Percentiles rank a stretch among this genome's conserved stretches.
These are phyloP conservation scores for Kluyveromyces aestuarii DNA, from an alignment of 805 yeast genomes.

Conservation along the genomic window DNA sequence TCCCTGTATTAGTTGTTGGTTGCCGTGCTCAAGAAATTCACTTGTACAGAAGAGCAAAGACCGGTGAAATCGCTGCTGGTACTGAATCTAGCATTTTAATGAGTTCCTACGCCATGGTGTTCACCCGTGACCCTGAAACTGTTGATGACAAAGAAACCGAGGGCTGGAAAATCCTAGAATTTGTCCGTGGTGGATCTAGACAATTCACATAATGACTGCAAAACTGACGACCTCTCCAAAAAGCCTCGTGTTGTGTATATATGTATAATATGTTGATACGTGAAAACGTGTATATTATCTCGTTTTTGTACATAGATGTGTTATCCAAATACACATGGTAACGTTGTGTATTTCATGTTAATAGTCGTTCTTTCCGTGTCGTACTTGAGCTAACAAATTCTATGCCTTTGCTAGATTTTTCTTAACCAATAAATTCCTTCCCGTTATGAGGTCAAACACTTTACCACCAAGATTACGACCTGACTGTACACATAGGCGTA, in stretches of 20 bases:
- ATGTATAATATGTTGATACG: background rate
- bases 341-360: background rate
- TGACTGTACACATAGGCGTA: conserved; percentile 13
- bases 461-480: conserved; percentile 22
- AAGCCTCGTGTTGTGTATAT: conserved; percentile 4
- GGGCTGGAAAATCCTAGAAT: conserved; percentile 95
- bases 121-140: conserved; percentile 88
- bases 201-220: conserved; percentile 45
- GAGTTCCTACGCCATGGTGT: conserved; percentile 93
- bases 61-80: conserved; percentile 94
- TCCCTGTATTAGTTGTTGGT: conserved; percentile 86
- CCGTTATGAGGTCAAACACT: conserved; percentile 10
- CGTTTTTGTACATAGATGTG: background rate
- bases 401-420: too few species aligned
- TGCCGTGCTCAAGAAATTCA: conserved; percentile 96
- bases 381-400: too few species aligned
- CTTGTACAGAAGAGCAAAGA: conserved; percentile 76
- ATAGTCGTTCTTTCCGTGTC: background rate
- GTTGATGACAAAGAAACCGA: conserved; percentile 84
- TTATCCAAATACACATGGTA: too few species aligned
- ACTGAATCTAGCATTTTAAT: conserved; percentile 85
- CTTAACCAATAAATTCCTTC: conserved; percentile 8
- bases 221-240: background rate
- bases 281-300: background rate
- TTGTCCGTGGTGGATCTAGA: conserved; percentile 88